Percentiles rank a stretch among this genome's conserved stretches.
phyloP scores from a whole-genome alignment of 139 green algal species.

The Chlorella ohadii region DNA sequence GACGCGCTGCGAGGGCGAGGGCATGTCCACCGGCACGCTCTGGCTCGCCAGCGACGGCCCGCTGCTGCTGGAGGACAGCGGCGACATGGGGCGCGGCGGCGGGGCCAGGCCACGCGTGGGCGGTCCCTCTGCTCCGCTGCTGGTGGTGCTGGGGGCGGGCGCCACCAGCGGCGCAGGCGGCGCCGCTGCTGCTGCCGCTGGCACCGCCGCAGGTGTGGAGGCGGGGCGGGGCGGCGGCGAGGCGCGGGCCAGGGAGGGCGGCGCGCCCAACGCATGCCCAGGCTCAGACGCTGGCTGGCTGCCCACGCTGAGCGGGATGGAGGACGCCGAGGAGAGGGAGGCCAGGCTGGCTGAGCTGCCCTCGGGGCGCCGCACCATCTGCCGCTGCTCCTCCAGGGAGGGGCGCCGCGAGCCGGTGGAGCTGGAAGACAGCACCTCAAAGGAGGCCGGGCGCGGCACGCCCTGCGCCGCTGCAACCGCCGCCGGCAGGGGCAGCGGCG shows the following conservation, averaged over 20 bases:
- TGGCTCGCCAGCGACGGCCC: no score
- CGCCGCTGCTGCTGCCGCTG: slow-evolving; percentile 1
- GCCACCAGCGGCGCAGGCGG: not conserved
- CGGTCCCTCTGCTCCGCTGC: not conserved
- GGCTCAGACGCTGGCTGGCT: not conserved
- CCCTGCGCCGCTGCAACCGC: no score
- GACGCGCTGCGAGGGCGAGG: slow-evolving; percentile 11
- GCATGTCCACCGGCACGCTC: not conserved
- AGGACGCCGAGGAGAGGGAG: slow-evolving; percentile 1
- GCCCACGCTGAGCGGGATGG: not conserved
- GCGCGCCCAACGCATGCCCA: no score
- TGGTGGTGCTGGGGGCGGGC: not conserved
- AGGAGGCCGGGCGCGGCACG: no score
- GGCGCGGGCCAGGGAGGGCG: not conserved
- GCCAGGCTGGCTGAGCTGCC: not conserved
- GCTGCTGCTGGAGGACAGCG: not conserved
- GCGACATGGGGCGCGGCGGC: not conserved
- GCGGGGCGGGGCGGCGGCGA: no score
- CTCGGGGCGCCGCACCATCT: not conserved
- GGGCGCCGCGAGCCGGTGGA: not conserved
- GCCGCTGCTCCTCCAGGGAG: not conserved
- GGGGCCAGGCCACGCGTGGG: not conserved
- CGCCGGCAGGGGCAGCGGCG: no score
- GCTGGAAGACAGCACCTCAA: no score
- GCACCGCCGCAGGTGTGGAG: not conserved